phyloP scores from a whole-genome alignment of 495 filamentous ascomycete species.

The Astrocystis sublimbata region DNA sequence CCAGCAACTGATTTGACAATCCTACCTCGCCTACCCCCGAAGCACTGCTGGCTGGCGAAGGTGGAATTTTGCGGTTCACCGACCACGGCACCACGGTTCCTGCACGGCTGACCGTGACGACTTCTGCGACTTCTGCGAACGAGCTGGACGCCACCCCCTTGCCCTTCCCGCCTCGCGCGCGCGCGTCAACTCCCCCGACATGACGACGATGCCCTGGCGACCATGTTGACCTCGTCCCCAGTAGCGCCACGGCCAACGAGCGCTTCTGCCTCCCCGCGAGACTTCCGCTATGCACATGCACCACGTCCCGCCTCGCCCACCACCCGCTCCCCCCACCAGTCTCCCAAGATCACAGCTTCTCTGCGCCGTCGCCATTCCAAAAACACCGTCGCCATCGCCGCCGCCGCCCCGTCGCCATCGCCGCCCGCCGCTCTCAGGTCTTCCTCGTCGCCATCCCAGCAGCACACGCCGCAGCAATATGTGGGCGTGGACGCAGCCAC shows the following conservation, averaged over 20 bases:
- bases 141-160: background rate
- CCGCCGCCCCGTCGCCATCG: constrained; percentile 29
- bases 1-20: too few relatives aligned
- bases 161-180: background rate
- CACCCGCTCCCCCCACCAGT: constrained; percentile 42
- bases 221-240: constrained; percentile 53
- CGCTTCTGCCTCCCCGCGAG: constrained; percentile 50
- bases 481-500: constrained; percentile 57
- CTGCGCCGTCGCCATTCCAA: constrained; percentile 48
- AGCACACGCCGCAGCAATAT: constrained; percentile 44
- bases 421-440: too few relatives aligned
- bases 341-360: constrained; percentile 46
- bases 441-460: constrained; percentile 36
- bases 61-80: too few relatives aligned
- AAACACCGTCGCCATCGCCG: constrained; percentile 39
- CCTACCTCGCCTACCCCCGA: too few relatives aligned
- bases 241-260: constrained; percentile 40
- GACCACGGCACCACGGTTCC: too few relatives aligned
- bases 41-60: too few relatives aligned
- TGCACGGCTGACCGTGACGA: constrained; percentile 24
- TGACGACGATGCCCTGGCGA: constrained; percentile 32
- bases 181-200: constrained; percentile 4
- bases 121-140: too few relatives aligned
- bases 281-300: constrained; percentile 53
- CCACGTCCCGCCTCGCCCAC: constrained; percentile 26